These are phyloP conservation scores for Gossypium schwendimanii DNA, from an alignment of 441 rosid genomes.

Conservation along the genomic window DNA sequence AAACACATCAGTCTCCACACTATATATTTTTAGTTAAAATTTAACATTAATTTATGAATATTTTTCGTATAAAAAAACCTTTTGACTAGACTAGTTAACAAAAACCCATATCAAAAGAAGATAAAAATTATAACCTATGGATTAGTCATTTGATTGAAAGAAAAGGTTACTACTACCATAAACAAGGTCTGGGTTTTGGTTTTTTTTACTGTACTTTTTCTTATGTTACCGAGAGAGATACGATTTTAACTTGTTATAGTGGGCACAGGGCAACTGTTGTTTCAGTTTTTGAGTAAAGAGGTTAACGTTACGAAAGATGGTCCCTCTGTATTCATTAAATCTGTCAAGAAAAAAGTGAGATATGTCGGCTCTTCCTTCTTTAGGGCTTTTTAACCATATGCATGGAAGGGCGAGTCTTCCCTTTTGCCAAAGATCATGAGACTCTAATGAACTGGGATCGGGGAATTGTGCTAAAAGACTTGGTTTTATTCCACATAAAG, in stretches of 20 bases:
- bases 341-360: constrained; percentile 5
- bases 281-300: constrained; percentile 29
- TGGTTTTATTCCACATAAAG: constrained; percentile 1
- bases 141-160: constrained; percentile 6
- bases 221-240: constrained; percentile 6
- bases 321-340: not conserved
- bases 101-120: constrained; percentile 40
- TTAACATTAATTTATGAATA: constrained; percentile 5
- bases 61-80: constrained; percentile 15
- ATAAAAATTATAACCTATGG: constrained; percentile 20
- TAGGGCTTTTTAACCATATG: not conserved
- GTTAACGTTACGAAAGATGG: constrained; percentile 27
- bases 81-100: constrained; percentile 34
- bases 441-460: not conserved
- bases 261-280: constrained; percentile 15
- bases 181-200: no score
- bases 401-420: constrained; percentile 8
- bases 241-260: constrained; percentile 18
- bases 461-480: not conserved
- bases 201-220: not conserved
- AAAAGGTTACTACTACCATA: not conserved
- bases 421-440: not conserved
- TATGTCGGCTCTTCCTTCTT: not conserved
- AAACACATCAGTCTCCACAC: constrained; percentile 25
- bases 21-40: no score